Percentiles rank a stretch among this genome's conserved stretches.
Conservation (phyloP, 306 rosid species). For the Casuarina glauca region DNA sequence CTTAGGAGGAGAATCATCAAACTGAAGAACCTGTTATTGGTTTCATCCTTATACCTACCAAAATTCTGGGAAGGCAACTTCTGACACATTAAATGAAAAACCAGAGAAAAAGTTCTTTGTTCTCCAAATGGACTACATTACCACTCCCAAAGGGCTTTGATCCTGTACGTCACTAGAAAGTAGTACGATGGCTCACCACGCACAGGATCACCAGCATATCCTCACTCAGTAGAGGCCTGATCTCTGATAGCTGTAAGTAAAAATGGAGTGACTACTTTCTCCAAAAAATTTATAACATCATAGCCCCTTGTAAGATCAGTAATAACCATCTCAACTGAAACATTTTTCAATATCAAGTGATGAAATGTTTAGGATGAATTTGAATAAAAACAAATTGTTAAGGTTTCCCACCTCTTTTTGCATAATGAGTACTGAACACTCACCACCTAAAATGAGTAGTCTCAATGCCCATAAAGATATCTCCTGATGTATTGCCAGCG, state of each 20-base stretch:
- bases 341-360: not conserved
- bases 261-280: conserved; percentile 3
- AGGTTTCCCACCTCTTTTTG: not conserved
- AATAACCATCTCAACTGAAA: not conserved
- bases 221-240: not conserved
- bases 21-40: not conserved
- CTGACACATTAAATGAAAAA: too few species aligned
- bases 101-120: too few species aligned
- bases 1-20: not conserved
- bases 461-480: not conserved
- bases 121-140: too few species aligned
- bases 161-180: not conserved
- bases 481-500: not conserved
- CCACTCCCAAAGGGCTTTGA: not conserved
- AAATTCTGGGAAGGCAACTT: too few species aligned
- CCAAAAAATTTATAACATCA: not conserved
- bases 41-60: not conserved
- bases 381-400: not conserved
- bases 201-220: conserved; percentile 1
- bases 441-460: not conserved
- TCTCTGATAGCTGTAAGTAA: not conserved
- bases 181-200: not conserved
- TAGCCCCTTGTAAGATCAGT: not conserved
- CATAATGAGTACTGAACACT: not conserved
- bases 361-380: not conserved